Evolutionary conservation across 2,329 filamentous ascomycete genomes (phyloP), one percentile per base, ranked within the genome.

Genomic region (Trichophyton schoenleinii): DNA sequence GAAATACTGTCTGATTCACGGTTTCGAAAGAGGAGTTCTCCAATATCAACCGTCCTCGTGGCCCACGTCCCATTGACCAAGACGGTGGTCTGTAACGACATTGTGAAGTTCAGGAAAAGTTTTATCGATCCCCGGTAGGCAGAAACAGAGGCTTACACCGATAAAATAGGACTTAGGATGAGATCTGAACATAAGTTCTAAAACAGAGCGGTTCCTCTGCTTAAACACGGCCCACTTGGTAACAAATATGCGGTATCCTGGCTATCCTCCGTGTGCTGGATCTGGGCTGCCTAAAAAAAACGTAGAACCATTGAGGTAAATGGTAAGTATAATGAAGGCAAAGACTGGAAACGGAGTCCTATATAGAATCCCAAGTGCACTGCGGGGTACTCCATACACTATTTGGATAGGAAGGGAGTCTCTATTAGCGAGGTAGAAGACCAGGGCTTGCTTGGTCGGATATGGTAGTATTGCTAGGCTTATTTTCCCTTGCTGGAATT

Each of bases 31-130:
- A 65, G 60, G 3, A 66, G 59, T 41, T 66, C 64, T 36, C 61
- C 58, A 58, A 66, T 64, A 42, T 64, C 63, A 59, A 65, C 61
- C 42, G 58, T 63, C 42, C 64, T 57, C 2, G 63, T 62, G 34
- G 62, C 49, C 65, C 65, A 65, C 38, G 61, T 61, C 20, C 65
- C 65, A 53, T 64, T 62, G 38, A 60, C 59, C 52, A 66, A 58
- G 44, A 62, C 63, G 4, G 65, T 64, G 18, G 65, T 62, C 57
- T 66, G 63, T 13, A 66, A 42, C 31, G 65, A 66, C 65, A 66
- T 66, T 9, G n/a, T 62, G 38, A 15, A 49, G 46, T 6, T 36
- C 11, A 36, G 38, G 25, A 28, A 13, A 25, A 28, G 46, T 11
- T 18, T 20, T 11, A 28, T 13, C 11, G 25, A 52, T 22, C 20